A percentile compares a stretch with the other conserved stretches of the same genome.
Evolutionary conservation across 371 early-diverging fungal species (phyloP).

Genomic region (Zopfochytrium polystomum): DNA sequence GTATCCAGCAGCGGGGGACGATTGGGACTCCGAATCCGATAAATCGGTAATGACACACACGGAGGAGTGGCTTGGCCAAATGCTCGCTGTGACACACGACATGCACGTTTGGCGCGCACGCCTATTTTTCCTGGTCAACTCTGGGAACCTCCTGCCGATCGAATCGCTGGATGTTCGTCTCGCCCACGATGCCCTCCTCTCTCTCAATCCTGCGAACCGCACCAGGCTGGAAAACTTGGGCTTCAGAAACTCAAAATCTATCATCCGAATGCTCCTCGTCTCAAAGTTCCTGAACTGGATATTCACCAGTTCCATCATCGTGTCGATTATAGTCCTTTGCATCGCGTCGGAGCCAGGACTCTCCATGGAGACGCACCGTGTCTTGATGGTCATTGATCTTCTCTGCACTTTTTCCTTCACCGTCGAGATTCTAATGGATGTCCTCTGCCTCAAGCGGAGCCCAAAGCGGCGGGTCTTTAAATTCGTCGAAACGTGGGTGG

Average conservation of each 20-base stretch:
- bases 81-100: no score
- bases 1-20: no score
- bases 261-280: not conserved
- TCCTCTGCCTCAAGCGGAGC: not conserved
- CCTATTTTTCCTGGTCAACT: conserved; percentile 1
- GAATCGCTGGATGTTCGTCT: conserved; percentile 1
- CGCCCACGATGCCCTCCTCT: not conserved
- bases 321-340: conserved; percentile 14
- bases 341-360: not conserved
- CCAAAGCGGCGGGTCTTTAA: not conserved
- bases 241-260: not conserved
- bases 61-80: no score
- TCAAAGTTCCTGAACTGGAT: conserved; percentile 13
- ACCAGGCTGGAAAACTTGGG: not conserved
- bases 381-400: conserved; percentile 11
- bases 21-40: no score
- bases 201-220: not conserved
- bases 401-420: conserved; percentile 11
- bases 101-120: conserved; percentile 3
- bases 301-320: not conserved
- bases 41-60: no score
- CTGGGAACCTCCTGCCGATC: conserved; percentile 3
- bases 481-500: not conserved
- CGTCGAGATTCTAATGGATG: conserved; percentile 17
- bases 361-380: not conserved